Conservation (phyloP, 768 basidiomycete species). For the Phylloporus rhodoxanthus region DNA sequence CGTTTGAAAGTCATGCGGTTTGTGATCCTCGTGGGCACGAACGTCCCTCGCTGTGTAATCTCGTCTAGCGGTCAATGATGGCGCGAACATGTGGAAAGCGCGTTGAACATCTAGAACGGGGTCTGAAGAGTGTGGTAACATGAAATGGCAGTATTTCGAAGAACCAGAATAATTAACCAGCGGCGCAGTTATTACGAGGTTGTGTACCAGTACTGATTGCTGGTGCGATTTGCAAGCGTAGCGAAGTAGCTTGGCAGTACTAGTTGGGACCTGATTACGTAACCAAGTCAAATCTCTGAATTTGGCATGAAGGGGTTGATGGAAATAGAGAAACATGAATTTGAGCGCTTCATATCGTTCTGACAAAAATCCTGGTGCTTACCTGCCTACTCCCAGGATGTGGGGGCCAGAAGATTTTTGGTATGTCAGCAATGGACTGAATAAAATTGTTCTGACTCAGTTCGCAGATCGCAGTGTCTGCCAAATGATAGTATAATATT, state of each 20-base stretch:
- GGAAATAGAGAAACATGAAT: neutral
- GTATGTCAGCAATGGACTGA: too few species aligned
- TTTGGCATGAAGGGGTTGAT: too few species aligned
- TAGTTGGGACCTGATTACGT: constrained; percentile 11
- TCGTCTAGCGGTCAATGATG: constrained; percentile 23
- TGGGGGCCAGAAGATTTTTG: too few species aligned
- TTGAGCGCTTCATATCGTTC: too few species aligned
- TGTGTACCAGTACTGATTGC: neutral
- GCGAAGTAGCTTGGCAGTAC: neutral
- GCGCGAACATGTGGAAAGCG: constrained; percentile 31
- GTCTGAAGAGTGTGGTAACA: constrained; percentile 21
- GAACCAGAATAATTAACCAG: constrained; percentile 7
- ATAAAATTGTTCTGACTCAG: neutral
- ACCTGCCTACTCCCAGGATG: too few species aligned
- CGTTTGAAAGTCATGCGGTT: constrained; percentile 14
- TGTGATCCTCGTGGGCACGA: constrained; percentile 20
- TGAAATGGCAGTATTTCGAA: constrained; percentile 14
- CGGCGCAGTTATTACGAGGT: constrained; percentile 9
- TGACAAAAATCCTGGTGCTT: too few species aligned
- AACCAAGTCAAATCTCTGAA: neutral
- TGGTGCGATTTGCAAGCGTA: constrained; percentile 1
- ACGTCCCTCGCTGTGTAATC: constrained; percentile 21
- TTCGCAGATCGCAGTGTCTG: neutral
- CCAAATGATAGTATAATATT: neutral
- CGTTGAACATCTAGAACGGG: constrained; percentile 27